Percentiles rank a stretch among this genome's conserved stretches.
phyloP scores from a whole-genome alignment of 176 grass and related monocot species.

The Oropetium thomaeum region DNA sequence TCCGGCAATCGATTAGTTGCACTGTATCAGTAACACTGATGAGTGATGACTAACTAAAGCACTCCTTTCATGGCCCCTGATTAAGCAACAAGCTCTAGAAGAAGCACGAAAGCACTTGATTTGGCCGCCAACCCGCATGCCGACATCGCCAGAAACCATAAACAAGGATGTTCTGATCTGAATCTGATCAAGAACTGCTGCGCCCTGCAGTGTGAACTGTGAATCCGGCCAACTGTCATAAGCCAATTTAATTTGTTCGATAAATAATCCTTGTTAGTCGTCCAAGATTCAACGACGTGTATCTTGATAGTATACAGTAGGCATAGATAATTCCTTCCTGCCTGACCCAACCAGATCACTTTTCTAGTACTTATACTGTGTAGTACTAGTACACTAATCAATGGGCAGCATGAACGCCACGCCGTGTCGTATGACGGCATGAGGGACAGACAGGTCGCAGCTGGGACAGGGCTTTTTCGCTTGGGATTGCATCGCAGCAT shows the following conservation, averaged over 20 bases:
- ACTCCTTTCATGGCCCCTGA: neutral
- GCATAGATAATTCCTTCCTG: constrained; percentile 10
- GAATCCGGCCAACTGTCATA: too few species aligned
- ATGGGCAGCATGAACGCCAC: neutral
- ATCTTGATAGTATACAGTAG: neutral
- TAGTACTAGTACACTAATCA: constrained; percentile 5
- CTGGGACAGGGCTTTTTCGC: neutral
- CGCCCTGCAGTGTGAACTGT: too few species aligned
- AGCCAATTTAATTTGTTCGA: too few species aligned
- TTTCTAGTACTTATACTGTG: too few species aligned
- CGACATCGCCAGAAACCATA: constrained; percentile 4
- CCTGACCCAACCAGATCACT: neutral
- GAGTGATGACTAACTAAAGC: neutral
- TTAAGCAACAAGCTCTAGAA: neutral
- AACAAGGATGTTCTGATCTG: neutral
- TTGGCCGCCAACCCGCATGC: neutral
- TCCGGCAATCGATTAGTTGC: neutral
- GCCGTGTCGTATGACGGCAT: neutral
- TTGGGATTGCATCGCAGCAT: neutral
- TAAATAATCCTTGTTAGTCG: too few species aligned
- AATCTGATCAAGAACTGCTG: too few species aligned
- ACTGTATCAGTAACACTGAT: neutral
- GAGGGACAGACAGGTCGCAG: too few species aligned
- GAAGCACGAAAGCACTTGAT: neutral
- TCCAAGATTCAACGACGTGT: neutral